Evolutionary conservation across 805 yeast species (phyloP), one percentile per base, ranked within the genome.

Genomic region (Candida peoriensis): DNA sequence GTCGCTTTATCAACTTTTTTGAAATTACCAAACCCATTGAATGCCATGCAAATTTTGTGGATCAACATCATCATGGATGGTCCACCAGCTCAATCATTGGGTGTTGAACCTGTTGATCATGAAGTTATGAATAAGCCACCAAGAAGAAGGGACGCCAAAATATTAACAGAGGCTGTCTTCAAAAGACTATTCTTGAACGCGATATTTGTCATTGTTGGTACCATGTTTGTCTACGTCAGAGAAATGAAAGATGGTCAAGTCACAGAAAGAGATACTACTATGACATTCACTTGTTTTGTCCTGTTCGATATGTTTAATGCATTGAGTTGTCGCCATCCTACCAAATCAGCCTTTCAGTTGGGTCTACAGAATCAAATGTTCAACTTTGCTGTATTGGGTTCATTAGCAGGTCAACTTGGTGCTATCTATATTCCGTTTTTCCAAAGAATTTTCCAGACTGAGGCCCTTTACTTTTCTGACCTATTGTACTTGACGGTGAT

Each of bases 1-100:
- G 80, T 93, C 53, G 96, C 96, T 1, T 66, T 89, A 44, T 72
- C 96, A 2, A 90, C 97, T 1, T 63, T 89, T 37, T 79, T 89
- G 54, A 85, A 85, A 39, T 69, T 90, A 40, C 96, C 96, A 33
- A 89, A 87, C 49, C 98, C 98, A 9, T 71, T 90, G 49, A 90
- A 90, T 56, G 96, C 98, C 20, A 90, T 90, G 98, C 97, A 93
- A 67, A 93, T 90, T 50, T 67, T 90, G 51, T 90, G 97, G 97
- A 90, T 90, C 57, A 90, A 90, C 58, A 93, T 90, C 43, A 70
- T 90, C 38, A 90, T 90, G 98, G 98, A 90, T 64, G 98, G 98
- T 2, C 98, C 98, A 9, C 98, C 98, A 4, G 97, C 97, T 2
- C 98, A 90, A 64, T 84, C 95, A 0, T 67, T 90, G 28, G 98